phyloP scores from a whole-genome alignment of 2,329 filamentous ascomycete genomes.

The Drechslerella coelobrocha region DNA sequence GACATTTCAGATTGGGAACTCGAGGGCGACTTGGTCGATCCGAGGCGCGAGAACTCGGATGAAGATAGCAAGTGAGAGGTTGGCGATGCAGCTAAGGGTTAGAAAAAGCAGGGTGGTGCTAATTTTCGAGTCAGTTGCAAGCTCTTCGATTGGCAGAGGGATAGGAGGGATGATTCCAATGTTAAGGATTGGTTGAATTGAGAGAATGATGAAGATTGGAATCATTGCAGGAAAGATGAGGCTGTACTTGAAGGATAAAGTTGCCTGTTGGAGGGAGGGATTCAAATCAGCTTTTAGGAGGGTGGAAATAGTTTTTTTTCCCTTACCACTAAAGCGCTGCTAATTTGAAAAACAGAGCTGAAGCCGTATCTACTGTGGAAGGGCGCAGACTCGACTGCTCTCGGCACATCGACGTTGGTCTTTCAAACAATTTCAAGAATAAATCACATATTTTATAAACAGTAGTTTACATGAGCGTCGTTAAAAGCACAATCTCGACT shows the following conservation, averaged over 20 bases:
- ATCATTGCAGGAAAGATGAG: background rate
- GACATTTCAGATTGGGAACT: background rate
- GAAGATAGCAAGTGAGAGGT: background rate
- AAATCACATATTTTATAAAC: no score
- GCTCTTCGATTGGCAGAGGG: background rate
- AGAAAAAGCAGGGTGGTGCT: background rate
- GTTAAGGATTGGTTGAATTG: background rate
- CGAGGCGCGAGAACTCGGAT: background rate
- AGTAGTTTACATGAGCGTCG: no score
- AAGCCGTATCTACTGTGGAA: no score
- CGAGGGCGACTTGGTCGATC: background rate
- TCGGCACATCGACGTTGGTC: no score
- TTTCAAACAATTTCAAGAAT: no score
- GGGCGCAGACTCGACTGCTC: no score
- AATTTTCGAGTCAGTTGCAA: background rate
- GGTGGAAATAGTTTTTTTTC: no score
- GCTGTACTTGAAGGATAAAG: no score
- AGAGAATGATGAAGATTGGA: background rate
- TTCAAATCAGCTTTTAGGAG: background rate
- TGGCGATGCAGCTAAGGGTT: background rate
- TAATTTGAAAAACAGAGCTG: no score
- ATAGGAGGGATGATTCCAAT: background rate
- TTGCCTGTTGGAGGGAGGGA: background rate
- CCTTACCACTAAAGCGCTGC: no score
- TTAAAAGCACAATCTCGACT: no score